These are phyloP conservation scores for Calonectria leucothoes DNA, from an alignment of 2,329 filamentous ascomycete species.

Conservation along the genomic window DNA sequence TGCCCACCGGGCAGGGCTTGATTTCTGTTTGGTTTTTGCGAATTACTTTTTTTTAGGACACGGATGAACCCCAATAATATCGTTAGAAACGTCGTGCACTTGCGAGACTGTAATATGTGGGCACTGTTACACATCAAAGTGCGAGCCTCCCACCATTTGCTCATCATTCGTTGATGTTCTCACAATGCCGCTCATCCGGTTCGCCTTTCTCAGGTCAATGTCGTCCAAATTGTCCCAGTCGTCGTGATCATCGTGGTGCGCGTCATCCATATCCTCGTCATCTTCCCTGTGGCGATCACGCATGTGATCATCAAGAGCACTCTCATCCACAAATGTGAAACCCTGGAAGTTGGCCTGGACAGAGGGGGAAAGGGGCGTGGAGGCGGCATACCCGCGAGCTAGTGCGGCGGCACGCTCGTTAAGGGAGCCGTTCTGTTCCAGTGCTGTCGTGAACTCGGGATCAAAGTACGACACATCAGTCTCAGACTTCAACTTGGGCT, in stretches of 20 bases:
- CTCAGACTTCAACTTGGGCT: conserved; percentile 95
- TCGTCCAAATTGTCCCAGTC: conserved; percentile 72
- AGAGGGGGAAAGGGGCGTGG: conserved; percentile 91
- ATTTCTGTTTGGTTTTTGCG: conserved; percentile 35
- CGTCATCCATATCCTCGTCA: conserved; percentile 72
- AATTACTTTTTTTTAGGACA: conserved; percentile 46
- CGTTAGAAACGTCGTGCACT: conserved; percentile 38
- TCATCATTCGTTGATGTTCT: conserved; percentile 69
- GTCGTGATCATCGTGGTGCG: conserved; percentile 57
- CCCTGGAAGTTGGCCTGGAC: conserved; percentile 99
- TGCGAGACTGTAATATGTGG: conserved; percentile 32
- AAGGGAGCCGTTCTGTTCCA: conserved; percentile 86
- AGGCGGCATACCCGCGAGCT: conserved; percentile 86
- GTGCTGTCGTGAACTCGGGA: conserved; percentile 95
- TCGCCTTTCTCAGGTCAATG: conserved; percentile 61
- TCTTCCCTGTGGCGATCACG: conserved; percentile 59
- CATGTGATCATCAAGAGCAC: conserved; percentile 90
- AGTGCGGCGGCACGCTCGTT: conserved; percentile 92
- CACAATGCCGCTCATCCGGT: conserved; percentile 74
- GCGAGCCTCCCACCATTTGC: conserved; percentile 70
- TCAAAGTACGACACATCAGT: conserved; percentile 99
- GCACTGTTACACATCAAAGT: conserved; percentile 70
- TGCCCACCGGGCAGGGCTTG: conserved; percentile 35
- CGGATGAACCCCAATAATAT: conserved; percentile 38
- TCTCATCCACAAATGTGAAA: conserved; percentile 99